phyloP scores from a whole-genome alignment of 1,284 basidiomycete species.

The Afroboletus lepidellus region DNA sequence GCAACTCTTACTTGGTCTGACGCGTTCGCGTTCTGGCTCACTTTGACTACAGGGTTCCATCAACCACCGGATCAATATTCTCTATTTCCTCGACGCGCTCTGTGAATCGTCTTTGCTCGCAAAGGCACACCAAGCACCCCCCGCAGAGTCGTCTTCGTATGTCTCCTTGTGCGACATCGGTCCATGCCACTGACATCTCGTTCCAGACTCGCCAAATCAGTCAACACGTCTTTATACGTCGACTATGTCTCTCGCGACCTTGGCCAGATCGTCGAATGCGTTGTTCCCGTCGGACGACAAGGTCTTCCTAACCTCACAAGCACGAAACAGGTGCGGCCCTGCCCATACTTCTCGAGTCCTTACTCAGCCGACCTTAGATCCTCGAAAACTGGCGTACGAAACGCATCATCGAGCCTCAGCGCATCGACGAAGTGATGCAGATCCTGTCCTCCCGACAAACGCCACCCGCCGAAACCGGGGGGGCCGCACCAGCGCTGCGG shows the following conservation, averaged over 20 bases:
- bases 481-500: too few relatives aligned
- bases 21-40: background rate
- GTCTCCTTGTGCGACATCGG: background rate
- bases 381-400: slow-evolving; percentile 85
- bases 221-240: background rate
- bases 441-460: slow-evolving; percentile 47
- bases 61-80: slow-evolving; percentile 88
- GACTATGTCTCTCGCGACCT: slow-evolving; percentile 4
- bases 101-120: slow-evolving; percentile 75
- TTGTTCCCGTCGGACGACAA: slow-evolving; percentile 2
- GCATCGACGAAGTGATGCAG: slow-evolving; percentile 65
- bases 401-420: slow-evolving; percentile 76
- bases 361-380: slow-evolving; percentile 51
- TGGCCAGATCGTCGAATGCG: slow-evolving; percentile 2
- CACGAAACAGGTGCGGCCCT: slow-evolving; percentile 62
- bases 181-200: slow-evolving; percentile 23
- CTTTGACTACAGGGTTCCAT: slow-evolving; percentile 65
- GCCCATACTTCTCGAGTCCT: too few relatives aligned
- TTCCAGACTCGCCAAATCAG: background rate
- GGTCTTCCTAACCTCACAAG: slow-evolving; percentile 38
- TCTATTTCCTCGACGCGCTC: slow-evolving; percentile 88
- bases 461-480: slow-evolving; percentile 29
- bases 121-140: slow-evolving; percentile 45
- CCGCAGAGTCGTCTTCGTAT: slow-evolving; percentile 19
- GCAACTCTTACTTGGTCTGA: slow-evolving; percentile 38